These are phyloP conservation scores for Trametes pubescens DNA, from an alignment of 1,284 basidiomycete species.

Conservation along the genomic window DNA sequence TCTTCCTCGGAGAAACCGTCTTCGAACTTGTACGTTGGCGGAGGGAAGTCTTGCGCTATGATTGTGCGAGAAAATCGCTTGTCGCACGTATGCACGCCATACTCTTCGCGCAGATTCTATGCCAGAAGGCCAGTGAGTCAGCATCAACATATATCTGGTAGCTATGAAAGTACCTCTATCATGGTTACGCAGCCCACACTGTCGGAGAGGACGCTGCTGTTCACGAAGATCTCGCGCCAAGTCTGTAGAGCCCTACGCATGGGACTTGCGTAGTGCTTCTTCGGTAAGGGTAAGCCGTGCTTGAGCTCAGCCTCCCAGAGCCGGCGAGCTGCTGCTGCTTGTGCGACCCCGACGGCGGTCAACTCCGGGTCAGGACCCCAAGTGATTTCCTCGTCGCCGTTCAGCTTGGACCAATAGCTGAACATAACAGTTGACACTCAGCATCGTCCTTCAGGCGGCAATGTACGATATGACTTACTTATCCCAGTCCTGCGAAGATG, in stretches of 20 bases:
- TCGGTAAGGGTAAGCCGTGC: constrained; percentile 65
- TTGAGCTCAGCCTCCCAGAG: constrained; percentile 68
- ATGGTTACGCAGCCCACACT: constrained; percentile 34
- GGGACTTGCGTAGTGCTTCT: constrained; percentile 75
- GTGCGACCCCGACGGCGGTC: constrained; percentile 69
- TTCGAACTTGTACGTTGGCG: constrained; percentile 70
- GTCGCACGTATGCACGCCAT: constrained; percentile 81
- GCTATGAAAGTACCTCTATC: constrained; percentile 38
- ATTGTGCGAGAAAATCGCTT: constrained; percentile 63
- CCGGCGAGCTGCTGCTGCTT: constrained; percentile 63
- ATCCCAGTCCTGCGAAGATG: constrained; percentile 56
- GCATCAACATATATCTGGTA: too few relatives aligned
- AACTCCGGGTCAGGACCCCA: constrained; percentile 89
- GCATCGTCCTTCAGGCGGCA: neutral
- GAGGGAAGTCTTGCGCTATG: constrained; percentile 58
- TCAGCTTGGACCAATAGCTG: constrained; percentile 65
- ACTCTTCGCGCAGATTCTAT: constrained; percentile 72
- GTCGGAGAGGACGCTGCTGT: constrained; percentile 30
- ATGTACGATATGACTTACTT: constrained; percentile 46
- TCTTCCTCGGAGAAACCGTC: constrained; percentile 77
- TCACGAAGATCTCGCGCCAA: constrained; percentile 67
- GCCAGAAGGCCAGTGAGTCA: neutral
- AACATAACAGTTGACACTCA: neutral
- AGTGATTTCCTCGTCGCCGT: constrained; percentile 73
- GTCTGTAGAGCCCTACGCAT: constrained; percentile 79